Evolutionary conservation across 768 basidiomycete species (phyloP), one percentile per base, ranked within the genome.

Genomic region (Floccularia luteovirens): DNA sequence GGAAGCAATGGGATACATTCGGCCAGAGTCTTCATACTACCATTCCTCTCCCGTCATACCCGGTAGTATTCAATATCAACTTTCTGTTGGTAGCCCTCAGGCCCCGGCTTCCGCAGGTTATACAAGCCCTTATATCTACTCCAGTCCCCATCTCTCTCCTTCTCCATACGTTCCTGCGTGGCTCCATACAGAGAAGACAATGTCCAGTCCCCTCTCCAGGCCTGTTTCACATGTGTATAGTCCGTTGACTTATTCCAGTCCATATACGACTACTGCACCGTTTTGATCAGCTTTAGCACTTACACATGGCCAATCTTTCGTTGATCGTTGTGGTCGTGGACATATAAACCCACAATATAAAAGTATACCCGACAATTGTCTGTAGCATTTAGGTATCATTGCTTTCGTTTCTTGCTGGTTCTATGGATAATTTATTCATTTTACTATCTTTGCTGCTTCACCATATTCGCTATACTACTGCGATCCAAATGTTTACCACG

Each of bases 141-240:
- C 41, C 8, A 45, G 36, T 8, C 42, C 47, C n/a, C 44, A 32
- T 11, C 30, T 39, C 20, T 11, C 43, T 8, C 33, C 49, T 27
- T 53, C 57, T 34, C 42, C 60, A 6, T 64, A 61, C 43, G 47
- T 57, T 16, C 53, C 61, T 12, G 49, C 55, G n/a, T 64, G 59
- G 58, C 47, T 56, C 22, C 41, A 49, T n/a, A 52, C 53, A 6
- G 38, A 45, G 17, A 48, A 41, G 25, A 14, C 36, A 43, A 23
- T 38, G 41, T 24, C 36, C 51, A 12, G 50, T 7, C 39, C 54
- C 4, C 43, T 44, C 13, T 50, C 50, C 17, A 47, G 52, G 16
- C 49, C 51, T 25, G 46, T 52, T 20, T 48, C 51, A 19, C 39
- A 51, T n/a, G 48, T 48, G n/a, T 49, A 11, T 28, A 16, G 20